Percentiles rank a stretch among this genome's conserved stretches.
Evolutionary conservation across 257 asterid genomes (phyloP).

Genomic region (Jasminum sambac): DNA sequence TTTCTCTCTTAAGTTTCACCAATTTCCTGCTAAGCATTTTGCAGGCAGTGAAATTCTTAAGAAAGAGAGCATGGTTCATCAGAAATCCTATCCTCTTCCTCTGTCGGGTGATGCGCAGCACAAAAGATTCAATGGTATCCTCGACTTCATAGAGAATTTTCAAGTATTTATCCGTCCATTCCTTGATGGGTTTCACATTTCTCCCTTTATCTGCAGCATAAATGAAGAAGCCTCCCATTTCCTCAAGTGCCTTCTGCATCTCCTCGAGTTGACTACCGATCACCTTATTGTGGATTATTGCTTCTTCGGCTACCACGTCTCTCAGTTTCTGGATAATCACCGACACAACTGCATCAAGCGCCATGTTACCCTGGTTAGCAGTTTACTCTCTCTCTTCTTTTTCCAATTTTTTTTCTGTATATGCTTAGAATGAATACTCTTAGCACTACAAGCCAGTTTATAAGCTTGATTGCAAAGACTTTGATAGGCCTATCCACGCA

Average conservation of each 20-base stretch:
- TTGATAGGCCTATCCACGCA: not conserved
- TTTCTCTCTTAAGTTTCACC: conserved; percentile 11
- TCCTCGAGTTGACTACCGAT: conserved; percentile 9
- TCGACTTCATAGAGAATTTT: conserved; percentile 28
- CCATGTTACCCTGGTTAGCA: conserved; percentile 13
- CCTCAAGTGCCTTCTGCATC: conserved; percentile 18
- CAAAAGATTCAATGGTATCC: conserved; percentile 34
- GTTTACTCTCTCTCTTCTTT: not conserved
- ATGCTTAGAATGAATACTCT: not conserved
- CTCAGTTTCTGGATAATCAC: conserved; percentile 34
- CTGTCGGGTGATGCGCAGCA: conserved; percentile 13
- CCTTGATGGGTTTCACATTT: not conserved
- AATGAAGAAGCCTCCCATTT: conserved; percentile 3
- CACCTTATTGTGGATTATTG: conserved; percentile 5
- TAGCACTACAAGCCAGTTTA: not conserved
- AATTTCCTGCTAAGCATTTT: conserved; percentile 25
- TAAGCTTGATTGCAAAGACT: not conserved
- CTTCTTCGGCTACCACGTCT: conserved; percentile 19
- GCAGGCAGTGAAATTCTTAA: conserved; percentile 27
- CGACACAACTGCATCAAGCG: conserved; percentile 22
- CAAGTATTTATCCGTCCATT: conserved; percentile 23
- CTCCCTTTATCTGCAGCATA: conserved; percentile 12
- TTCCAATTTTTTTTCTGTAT: not conserved
- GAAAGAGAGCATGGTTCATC: conserved; percentile 20
- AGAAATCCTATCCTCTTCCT: conserved; percentile 26